A percentile compares a stretch with the other conserved stretches of the same genome.
phyloP scores from a whole-genome alignment of 805 yeast species.

The Pichia heedii region DNA sequence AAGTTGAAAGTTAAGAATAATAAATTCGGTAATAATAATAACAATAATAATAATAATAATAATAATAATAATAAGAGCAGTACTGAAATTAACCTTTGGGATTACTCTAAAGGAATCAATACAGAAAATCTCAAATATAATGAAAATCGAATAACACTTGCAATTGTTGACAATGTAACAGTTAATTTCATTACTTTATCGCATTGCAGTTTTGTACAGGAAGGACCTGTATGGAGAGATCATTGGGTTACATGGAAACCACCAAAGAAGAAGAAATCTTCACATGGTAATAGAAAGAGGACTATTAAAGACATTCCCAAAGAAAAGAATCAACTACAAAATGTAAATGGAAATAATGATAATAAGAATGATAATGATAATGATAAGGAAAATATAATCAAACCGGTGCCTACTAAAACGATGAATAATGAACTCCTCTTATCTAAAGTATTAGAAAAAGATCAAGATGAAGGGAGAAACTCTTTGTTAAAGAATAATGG shows the following conservation, averaged over 20 bases:
- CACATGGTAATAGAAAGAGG: neutral
- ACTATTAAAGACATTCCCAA: neutral
- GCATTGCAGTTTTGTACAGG: conserved; percentile 37
- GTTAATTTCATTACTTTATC: conserved; percentile 53
- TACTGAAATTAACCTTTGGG: conserved; percentile 7
- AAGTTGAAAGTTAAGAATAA: conserved; percentile 1
- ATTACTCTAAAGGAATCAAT: conserved; percentile 9
- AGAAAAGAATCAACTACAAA: neutral
- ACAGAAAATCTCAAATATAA: conserved; percentile 7
- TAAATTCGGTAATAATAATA: neutral
- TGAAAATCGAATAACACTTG: conserved; percentile 37
- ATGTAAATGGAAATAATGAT: too few relatives aligned
- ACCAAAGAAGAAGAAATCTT: conserved; percentile 3
- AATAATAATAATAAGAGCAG: neutral
- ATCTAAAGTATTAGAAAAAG: too few relatives aligned
- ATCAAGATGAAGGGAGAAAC: too few relatives aligned
- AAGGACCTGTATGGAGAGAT: conserved; percentile 25
- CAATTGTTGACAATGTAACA: conserved; percentile 67
- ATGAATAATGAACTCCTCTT: neutral
- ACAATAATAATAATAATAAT: neutral
- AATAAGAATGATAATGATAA: too few relatives aligned
- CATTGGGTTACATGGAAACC: conserved; percentile 15
- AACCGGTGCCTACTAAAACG: too few relatives aligned
- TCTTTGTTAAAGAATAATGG: neutral
- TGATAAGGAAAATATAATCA: too few relatives aligned